Evolutionary conservation across 208 protist species (phyloP).

Genomic region (Crithidia sp.): DNA sequence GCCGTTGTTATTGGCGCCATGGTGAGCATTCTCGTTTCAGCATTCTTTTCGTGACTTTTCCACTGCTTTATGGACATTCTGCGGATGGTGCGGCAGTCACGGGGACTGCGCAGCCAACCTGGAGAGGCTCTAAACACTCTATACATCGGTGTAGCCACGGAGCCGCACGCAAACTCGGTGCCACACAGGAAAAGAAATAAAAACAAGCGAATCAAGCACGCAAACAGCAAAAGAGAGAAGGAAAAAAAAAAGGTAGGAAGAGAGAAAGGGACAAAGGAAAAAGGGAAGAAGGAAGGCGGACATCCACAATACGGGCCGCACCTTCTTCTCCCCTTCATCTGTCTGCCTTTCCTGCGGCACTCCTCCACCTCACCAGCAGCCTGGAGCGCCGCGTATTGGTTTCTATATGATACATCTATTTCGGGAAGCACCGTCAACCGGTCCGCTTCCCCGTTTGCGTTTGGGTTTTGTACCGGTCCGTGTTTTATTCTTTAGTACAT

Average conservation of each 20-base stretch:
- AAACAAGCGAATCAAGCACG: not conserved
- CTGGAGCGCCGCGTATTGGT: no score
- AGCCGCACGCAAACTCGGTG: not conserved
- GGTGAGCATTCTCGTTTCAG: no score
- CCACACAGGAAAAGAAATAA: not conserved
- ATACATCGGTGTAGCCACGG: slow-evolving; percentile 6
- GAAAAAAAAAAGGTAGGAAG: slow-evolving; percentile 11
- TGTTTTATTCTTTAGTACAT: slow-evolving; percentile 11
- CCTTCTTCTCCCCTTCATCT: slow-evolving; percentile 11
- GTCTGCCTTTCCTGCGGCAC: not conserved
- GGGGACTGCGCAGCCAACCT: not conserved
- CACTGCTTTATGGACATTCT: slow-evolving; percentile 10
- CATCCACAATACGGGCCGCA: no score
- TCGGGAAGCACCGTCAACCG: no score
- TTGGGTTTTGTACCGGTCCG: not conserved
- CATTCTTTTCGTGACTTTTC: no score
- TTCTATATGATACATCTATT: slow-evolving; percentile 28
- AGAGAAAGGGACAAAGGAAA: not conserved
- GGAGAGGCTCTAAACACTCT: slow-evolving; percentile 6
- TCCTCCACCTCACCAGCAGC: not conserved
- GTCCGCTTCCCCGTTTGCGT: not conserved
- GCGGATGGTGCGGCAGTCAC: not conserved
- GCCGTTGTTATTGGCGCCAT: no score
- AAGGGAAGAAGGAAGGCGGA: not conserved
- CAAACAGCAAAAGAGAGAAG: not conserved